Conservation (phyloP, 495 filamentous ascomycete genomes). For the Hypoxylon fuscum region DNA sequence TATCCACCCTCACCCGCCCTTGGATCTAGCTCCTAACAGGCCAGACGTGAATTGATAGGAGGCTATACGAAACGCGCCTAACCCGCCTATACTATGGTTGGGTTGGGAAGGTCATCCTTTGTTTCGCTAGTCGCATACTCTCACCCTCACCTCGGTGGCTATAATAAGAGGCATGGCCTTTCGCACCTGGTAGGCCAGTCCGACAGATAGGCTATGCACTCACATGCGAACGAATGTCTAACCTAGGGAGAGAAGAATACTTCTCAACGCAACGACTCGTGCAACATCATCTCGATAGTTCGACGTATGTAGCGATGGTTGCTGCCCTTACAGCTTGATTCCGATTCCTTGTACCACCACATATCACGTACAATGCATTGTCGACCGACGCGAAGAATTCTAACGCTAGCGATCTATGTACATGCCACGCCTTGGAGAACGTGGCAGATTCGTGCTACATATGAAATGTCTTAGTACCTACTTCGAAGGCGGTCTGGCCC, state of each 20-base stretch:
- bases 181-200: not conserved
- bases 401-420: slow-evolving; percentile 19
- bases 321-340: not conserved
- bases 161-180: slow-evolving; percentile 10
- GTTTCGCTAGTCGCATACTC: not conserved
- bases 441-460: slow-evolving; percentile 33
- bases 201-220: slow-evolving; percentile 16
- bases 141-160: slow-evolving; percentile 19
- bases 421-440: slow-evolving; percentile 23
- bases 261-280: slow-evolving; percentile 11
- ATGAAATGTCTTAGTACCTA: slow-evolving; percentile 36
- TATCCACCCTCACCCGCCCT: not conserved
- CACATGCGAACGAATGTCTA: not conserved
- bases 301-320: too few relatives aligned
- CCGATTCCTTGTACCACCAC: not conserved
- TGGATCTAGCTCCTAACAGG: not conserved
- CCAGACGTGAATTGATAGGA: slow-evolving; percentile 6
- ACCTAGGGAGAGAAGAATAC: not conserved
- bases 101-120: slow-evolving; percentile 9
- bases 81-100: slow-evolving; percentile 1
- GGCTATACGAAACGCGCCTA: slow-evolving; percentile 15
- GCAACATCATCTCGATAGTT: too few relatives aligned
- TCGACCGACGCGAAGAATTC: slow-evolving; percentile 16
- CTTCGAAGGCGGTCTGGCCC: slow-evolving; percentile 38
- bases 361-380: slow-evolving; percentile 25